Conservation (phyloP, 108 stramenopile genomes). For the Poteriospumella lacustris region DNA sequence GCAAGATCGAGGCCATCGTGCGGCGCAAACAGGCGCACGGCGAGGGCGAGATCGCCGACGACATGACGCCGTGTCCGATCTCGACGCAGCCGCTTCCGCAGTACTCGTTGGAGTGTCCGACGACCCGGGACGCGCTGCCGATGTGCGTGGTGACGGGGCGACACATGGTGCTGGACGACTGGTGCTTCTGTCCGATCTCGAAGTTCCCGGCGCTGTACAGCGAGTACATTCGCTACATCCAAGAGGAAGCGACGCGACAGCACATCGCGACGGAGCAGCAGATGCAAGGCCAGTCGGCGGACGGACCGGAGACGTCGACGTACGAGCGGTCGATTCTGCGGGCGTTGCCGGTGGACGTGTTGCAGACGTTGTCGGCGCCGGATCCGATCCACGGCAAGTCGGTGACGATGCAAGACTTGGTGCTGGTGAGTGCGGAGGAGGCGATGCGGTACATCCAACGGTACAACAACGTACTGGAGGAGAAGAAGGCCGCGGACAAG, state of each 20-base stretch:
- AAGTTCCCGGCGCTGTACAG: constrained; percentile 58
- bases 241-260: neutral
- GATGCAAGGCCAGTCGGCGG: neutral
- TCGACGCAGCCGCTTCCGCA: constrained; percentile 34
- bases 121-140: constrained; percentile 56
- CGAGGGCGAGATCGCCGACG: constrained; percentile 45
- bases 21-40: constrained; percentile 42
- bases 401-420: neutral
- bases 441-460: neutral
- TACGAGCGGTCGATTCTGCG: neutral
- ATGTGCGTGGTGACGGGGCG: constrained; percentile 61
- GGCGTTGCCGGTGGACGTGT: no score
- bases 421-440: neutral
- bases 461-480: constrained; percentile 24
- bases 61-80: constrained; percentile 48
- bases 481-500: neutral
- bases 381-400: constrained; percentile 14
- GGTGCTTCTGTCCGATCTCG: constrained; percentile 57
- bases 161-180: constrained; percentile 65
- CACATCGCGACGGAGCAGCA: no score
- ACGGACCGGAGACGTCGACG: neutral
- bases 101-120: constrained; percentile 55
- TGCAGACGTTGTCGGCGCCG: neutral
- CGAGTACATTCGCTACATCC: constrained; percentile 46
- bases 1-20: constrained; percentile 62